Base-by-base conservation (phyloP, 2,329 filamentous ascomycete genomes). In the Orbilia javanica region DNA sequence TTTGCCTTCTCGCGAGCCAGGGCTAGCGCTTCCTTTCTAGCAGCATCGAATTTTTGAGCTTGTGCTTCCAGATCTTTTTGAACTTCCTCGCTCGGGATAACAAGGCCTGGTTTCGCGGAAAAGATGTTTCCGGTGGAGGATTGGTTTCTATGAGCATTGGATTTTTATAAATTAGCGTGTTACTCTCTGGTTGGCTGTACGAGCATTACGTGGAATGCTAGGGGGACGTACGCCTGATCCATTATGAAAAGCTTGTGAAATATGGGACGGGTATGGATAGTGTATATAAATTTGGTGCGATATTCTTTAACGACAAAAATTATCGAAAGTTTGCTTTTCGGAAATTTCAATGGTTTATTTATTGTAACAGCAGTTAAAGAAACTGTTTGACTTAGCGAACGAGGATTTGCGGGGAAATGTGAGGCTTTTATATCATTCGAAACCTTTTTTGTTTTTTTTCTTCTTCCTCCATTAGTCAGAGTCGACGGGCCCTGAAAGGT, bases 41-140 rank as follows among this genome's bases (percentile, higher is more conserved):
- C 65, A 1, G 44, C 13, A 42, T 60, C 55, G 55, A 7, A 44
- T 31, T 46, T 64, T 27, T 39, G 31, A 15, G 34, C 42, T 57
- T 77, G 60, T 36, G 50, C 48, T 18, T 36, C 46, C 64, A 77
- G 57, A 27, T 77, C 73, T 15, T 66, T 34, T 31, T 77, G 57
- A 15, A 52, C 57, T 50, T 77, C 36, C 6, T 53, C 60, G 13
- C 20, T 22, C 1, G 73, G 73, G 25, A 77, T 52, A 8, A 70
- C 53, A 42, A 44, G 18, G 15, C 73, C 73, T 20, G 73, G 73
- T 5, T 63, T 53, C 13, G 57, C 60, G 55, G 48, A 20, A 42
- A 77, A 46, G 50, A 68, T 66, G 3, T 71, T 31, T 10, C n/a
- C 36, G 22, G 39, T n/a, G 36, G 66, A 57, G 15, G 39, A 42